A percentile compares a stretch with the other conserved stretches of the same genome.
These are phyloP conservation scores for Elongisporangium undulatum DNA, from an alignment of 352 stramenopile species.

Conservation along the genomic window DNA sequence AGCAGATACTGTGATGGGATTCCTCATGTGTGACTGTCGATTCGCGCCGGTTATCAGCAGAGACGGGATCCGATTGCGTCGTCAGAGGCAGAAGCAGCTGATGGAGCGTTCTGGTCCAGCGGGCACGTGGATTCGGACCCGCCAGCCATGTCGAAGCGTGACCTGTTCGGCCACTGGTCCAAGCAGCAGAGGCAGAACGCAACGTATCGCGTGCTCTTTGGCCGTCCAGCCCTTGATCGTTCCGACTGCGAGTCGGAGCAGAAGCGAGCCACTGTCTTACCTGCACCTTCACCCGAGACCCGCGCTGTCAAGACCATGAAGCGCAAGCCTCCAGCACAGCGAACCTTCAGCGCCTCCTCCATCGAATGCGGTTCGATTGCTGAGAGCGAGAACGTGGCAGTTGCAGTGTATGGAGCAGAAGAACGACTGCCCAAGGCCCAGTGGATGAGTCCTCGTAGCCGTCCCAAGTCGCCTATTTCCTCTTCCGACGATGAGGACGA, in stretches of 20 bases:
- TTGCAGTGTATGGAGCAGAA: not conserved
- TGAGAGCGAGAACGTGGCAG: not conserved
- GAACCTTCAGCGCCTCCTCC: not conserved
- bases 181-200: slow-evolving; percentile 24
- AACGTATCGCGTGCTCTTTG: slow-evolving; percentile 46
- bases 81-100: not conserved
- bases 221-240: slow-evolving; percentile 8
- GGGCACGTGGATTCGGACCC: not conserved
- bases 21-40: not conserved
- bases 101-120: not conserved
- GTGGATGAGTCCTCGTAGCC: not conserved
- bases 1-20: not conserved
- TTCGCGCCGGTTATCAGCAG: not conserved
- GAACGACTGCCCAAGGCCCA: not conserved
- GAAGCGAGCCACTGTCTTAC: not conserved
- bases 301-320: not conserved
- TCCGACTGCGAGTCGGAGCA: not conserved
- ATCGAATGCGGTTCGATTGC: not conserved
- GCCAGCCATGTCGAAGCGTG: not conserved
- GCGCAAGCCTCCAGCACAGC: not conserved
- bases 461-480: not conserved
- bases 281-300: not conserved
- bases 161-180: slow-evolving; percentile 16
- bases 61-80: not conserved
- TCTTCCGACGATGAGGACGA: not conserved